These are phyloP conservation scores for Diaporthe ampelina DNA, from an alignment of 2,329 filamentous ascomycete genomes.

Conservation along the genomic window DNA sequence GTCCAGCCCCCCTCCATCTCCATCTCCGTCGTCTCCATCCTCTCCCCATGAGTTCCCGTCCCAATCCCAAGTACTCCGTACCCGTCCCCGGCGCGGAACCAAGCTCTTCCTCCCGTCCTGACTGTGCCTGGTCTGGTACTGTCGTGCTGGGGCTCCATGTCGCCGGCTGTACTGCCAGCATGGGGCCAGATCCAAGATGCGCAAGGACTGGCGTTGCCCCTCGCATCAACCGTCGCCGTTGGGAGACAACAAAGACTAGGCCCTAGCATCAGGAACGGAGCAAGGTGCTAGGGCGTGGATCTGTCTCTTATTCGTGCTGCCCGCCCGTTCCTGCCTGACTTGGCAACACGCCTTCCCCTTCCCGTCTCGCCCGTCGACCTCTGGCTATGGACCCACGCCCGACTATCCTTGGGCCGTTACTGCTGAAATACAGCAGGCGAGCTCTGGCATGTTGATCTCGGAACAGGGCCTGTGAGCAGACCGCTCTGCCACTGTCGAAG, in stretches of 20 bases:
- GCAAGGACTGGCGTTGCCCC: not conserved
- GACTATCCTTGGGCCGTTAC: not conserved
- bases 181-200: no score
- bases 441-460: constrained; percentile 14
- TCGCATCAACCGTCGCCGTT: constrained; percentile 15
- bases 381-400: no score
- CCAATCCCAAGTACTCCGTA: not conserved
- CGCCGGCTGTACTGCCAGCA: not conserved
- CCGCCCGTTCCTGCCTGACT: constrained; percentile 29
- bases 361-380: not conserved
- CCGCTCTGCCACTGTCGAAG: not conserved
- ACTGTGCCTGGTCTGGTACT: not conserved
- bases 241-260: constrained; percentile 11
- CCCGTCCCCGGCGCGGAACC: not conserved
- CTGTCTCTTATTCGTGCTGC: constrained; percentile 32
- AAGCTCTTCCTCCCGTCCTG: constrained; percentile 8
- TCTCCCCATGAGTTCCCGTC: not conserved
- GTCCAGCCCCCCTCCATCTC: constrained; percentile 14
- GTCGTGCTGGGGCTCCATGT: not conserved
- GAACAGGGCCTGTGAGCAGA: not conserved
- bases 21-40: constrained; percentile 22
- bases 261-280: constrained; percentile 25
- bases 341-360: constrained; percentile 19
- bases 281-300: constrained; percentile 15
- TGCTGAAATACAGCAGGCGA: not conserved